Conservation (phyloP, 805 yeast species). For the Lipomyces kockii region DNA sequence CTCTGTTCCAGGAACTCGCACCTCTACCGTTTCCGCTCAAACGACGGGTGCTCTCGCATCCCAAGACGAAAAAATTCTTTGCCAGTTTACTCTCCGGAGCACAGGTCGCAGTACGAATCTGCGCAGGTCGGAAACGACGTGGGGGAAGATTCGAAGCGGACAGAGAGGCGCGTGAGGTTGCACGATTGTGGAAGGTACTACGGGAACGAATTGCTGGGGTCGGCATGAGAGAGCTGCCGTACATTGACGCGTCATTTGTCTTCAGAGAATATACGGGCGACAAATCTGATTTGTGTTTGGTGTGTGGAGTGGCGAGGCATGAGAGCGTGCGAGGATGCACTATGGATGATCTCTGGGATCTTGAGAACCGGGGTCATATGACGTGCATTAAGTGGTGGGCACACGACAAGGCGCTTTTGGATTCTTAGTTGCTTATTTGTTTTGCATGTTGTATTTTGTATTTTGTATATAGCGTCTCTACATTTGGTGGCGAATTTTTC, state of each 20-base stretch:
- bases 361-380: constrained; percentile 30
- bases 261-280: constrained; percentile 23
- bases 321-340: constrained; percentile 29
- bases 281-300: constrained; percentile 25
- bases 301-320: constrained; percentile 31
- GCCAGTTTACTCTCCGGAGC: constrained; percentile 23
- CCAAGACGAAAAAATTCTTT: constrained; percentile 27
- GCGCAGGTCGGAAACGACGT: constrained; percentile 36
- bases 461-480: neutral
- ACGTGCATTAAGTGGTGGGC: constrained; percentile 35
- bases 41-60: constrained; percentile 29
- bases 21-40: constrained; percentile 34
- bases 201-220: constrained; percentile 34
- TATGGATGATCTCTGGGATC: constrained; percentile 22
- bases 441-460: neutral
- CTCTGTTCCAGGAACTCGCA: constrained; percentile 30
- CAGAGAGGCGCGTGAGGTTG: constrained; percentile 33
- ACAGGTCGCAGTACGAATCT: constrained; percentile 33
- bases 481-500: neutral
- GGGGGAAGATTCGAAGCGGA: constrained; percentile 31
- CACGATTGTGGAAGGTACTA: constrained; percentile 28
- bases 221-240: constrained; percentile 31
- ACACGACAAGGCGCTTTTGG: constrained; percentile 35
- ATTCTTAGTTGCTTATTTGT: constrained; percentile 11
- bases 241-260: constrained; percentile 26